phyloP scores from a whole-genome alignment of 495 filamentous ascomycete species.

The Cercophora scortea region DNA sequence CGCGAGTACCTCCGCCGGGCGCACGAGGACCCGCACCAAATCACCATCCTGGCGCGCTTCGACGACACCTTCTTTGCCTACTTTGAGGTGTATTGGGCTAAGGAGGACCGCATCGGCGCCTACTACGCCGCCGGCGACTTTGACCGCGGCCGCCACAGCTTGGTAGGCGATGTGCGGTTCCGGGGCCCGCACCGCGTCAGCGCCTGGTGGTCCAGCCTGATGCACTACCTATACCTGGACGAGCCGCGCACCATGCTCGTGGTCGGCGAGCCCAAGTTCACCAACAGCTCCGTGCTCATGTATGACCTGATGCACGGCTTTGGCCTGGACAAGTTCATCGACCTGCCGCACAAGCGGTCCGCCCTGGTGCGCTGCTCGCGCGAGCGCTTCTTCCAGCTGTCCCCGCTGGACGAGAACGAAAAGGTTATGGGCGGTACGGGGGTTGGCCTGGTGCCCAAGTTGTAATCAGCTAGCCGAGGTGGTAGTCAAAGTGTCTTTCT shows the following conservation, averaged over 20 bases:
- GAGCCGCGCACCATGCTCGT: conserved; percentile 55
- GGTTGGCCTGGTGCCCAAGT: conserved; percentile 38
- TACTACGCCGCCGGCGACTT: conserved; percentile 57
- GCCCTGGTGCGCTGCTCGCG: conserved; percentile 53
- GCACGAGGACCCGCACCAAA: conserved; percentile 54
- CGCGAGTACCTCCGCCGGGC: conserved; percentile 51
- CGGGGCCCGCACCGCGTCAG: conserved; percentile 58
- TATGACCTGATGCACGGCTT: conserved; percentile 63
- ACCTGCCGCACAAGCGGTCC: conserved; percentile 58
- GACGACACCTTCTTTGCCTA: conserved; percentile 56
- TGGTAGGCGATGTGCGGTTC: conserved; percentile 56
- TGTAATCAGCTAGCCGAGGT: conserved; percentile 19
- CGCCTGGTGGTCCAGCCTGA: conserved; percentile 60
- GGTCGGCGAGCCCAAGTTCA: conserved; percentile 60
- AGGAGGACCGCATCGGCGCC: conserved; percentile 61
- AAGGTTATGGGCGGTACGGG: conserved; percentile 38
- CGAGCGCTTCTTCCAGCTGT: conserved; percentile 62
- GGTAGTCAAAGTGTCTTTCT: background rate
- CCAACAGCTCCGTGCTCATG: conserved; percentile 50
- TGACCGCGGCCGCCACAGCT: conserved; percentile 61
- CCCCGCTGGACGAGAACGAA: conserved; percentile 46
- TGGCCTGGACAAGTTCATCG: conserved; percentile 56
- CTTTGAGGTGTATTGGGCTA: conserved; percentile 66
- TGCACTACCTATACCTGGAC: conserved; percentile 65
- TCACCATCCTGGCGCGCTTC: conserved; percentile 55